Conservation (phyloP, 2,329 filamentous ascomycete genomes). For the Scedosporium minutisporum region DNA sequence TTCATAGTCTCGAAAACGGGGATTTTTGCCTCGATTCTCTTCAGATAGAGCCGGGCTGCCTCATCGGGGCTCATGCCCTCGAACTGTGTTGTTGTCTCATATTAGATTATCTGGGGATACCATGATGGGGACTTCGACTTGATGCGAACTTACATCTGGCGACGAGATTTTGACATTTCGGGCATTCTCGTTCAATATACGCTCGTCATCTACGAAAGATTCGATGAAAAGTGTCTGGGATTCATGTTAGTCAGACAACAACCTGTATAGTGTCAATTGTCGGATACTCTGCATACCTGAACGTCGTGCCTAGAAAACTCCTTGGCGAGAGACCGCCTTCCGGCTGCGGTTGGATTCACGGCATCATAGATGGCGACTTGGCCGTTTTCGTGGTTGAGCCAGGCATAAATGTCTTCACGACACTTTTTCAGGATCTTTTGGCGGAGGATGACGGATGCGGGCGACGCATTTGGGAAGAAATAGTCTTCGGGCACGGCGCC, state of each 20-base stretch:
- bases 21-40: constrained; percentile 83
- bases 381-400: constrained; percentile 93
- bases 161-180: constrained; percentile 96
- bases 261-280: background rate
- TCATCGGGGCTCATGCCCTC: constrained; percentile 85
- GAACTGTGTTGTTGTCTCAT: constrained; percentile 44
- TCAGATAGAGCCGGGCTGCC: constrained; percentile 83
- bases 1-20: constrained; percentile 96
- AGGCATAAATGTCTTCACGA: constrained; percentile 91
- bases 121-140: background rate
- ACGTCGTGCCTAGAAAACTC: constrained; percentile 98
- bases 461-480: constrained; percentile 91
- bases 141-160: constrained; percentile 60
- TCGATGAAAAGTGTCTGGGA: constrained; percentile 86
- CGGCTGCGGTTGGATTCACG: constrained; percentile 80
- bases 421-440: constrained; percentile 98
- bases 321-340: constrained; percentile 76
- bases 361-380: constrained; percentile 98
- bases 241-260: background rate
- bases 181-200: constrained; percentile 92
- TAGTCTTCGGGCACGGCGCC: constrained; percentile 91
- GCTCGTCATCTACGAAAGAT: constrained; percentile 86
- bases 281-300: constrained; percentile 45
- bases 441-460: constrained; percentile 81
- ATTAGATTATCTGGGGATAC: constrained; percentile 8